Percentiles rank a stretch among this genome's conserved stretches.
Conservation (phyloP, 2,329 filamentous ascomycete species). For the Ramularia collo-cygni region DNA sequence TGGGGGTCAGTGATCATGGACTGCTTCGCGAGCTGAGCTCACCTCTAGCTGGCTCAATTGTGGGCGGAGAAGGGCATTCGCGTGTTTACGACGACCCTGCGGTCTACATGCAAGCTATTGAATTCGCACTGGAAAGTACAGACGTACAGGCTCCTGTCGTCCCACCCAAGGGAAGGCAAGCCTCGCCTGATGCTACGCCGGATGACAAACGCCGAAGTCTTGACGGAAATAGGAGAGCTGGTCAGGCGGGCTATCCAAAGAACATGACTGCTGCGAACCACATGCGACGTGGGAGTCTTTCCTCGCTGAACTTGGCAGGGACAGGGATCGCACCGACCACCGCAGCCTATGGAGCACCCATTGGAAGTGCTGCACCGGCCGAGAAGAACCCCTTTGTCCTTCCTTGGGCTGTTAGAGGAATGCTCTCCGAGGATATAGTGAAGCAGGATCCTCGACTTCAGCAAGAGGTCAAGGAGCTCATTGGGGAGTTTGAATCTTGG, state of each 20-base stretch:
- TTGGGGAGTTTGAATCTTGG: constrained; percentile 92
- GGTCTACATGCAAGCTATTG: constrained; percentile 62
- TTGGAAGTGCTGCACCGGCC: constrained; percentile 12
- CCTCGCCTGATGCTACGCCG: constrained; percentile 1
- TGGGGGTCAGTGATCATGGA: constrained; percentile 88
- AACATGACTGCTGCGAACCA: constrained; percentile 27
- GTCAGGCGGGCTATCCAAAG: constrained; percentile 23
- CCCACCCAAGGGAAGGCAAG: not conserved
- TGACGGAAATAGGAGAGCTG: constrained; percentile 11
- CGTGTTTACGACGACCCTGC: constrained; percentile 82
- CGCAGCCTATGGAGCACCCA: constrained; percentile 35
- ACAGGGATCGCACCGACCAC: constrained; percentile 29
- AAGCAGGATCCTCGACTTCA: constrained; percentile 62
- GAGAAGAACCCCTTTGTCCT: constrained; percentile 76
- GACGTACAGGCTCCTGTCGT: constrained; percentile 20
- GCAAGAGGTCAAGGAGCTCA: constrained; percentile 67
- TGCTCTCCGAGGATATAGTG: constrained; percentile 87
- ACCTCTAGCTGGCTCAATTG: constrained; percentile 83
- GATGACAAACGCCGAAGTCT: constrained; percentile 18
- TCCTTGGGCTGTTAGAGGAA: constrained; percentile 90
- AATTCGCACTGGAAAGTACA: constrained; percentile 43
- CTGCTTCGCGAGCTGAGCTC: constrained; percentile 83
- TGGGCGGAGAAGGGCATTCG: constrained; percentile 87
- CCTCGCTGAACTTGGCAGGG: constrained; percentile 13
- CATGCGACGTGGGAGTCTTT: constrained; percentile 28